Base-by-base conservation (phyloP, 768 basidiomycete genomes). In the Asterophora lycoperdoides region DNA sequence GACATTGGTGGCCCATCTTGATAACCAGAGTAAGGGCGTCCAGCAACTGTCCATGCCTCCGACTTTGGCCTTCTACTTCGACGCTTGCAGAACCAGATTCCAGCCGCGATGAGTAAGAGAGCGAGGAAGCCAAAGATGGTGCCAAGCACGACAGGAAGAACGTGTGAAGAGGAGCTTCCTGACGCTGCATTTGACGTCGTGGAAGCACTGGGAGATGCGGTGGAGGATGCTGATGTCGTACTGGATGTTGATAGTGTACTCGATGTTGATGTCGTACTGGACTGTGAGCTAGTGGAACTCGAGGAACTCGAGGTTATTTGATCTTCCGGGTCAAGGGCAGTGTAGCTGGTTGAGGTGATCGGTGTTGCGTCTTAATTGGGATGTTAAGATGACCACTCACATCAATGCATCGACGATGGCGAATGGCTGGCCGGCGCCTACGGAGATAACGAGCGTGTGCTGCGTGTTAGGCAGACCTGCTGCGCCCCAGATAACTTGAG, bases 341-440 rank as follows among this genome's bases (percentile, higher is more conserved):
- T 65, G 41, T 60, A 67, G 39, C 65, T 67, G 26, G 5, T 32
- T 23, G 4, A 39, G 14, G 37, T 1, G 5, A 52, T 54, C 8
- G 43, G 41, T 37, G 40, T 9, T 44, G 40, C 8, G 17, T 11
- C 43, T 20, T 26, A 32, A 53, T 46, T 34, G 26, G 47, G 18
- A 20, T 14, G 43, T 41, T 40, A 13, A 28, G 20, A 29, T 33
- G 14, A 29, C 3, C 20, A 63, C 67, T 53, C 48, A 73, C 73
- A 72, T 64, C 28, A 75, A 48, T 7, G 64, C 66, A 57, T 75
- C 73, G 4, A 75, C 67, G 15, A 73, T 56, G 13, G 60, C 68
- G 46, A 62, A 72, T 14, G 61, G 53, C 49, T 72, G 64, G 8
- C 65, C 67, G 3, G 52, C 48, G 6, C 68, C 69, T n/a, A 71